Percentiles rank a stretch among this genome's conserved stretches.
These are phyloP conservation scores for Stylonectria norvegica DNA, from an alignment of 2,329 filamentous ascomycete species.

Conservation along the genomic window DNA sequence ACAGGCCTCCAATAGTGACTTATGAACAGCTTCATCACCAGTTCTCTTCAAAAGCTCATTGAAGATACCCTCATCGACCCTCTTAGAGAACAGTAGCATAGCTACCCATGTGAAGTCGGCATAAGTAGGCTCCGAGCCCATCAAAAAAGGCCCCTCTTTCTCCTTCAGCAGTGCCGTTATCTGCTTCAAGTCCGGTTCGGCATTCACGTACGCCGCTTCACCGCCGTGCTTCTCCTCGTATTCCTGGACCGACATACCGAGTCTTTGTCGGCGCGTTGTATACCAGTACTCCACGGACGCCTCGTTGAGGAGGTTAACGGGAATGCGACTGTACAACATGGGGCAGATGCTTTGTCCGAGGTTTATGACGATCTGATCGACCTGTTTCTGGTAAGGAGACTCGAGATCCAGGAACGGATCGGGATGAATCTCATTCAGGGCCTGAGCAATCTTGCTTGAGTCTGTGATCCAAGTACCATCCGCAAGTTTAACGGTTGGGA, in stretches of 20 bases:
- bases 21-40: no score
- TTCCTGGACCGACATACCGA: neutral
- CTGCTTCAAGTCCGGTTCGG: neutral
- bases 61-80: neutral
- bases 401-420: neutral
- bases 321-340: neutral
- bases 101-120: neutral
- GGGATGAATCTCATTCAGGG: neutral
- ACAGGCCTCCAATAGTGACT: no score
- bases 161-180: neutral
- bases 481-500: neutral
- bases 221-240: neutral
- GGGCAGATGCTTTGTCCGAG: neutral
- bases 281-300: neutral
- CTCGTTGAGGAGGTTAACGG: neutral
- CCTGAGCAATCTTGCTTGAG: neutral
- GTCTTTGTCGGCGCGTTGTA: neutral
- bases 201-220: neutral
- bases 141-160: neutral
- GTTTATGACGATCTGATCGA: neutral
- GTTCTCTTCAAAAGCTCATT: no score
- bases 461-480: neutral
- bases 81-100: neutral
- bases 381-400: neutral
- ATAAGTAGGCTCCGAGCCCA: neutral